A percentile compares a stretch with the other conserved stretches of the same genome.
phyloP scores from a whole-genome alignment of 2,329 filamentous ascomycete genomes.

The Fonsecaea nubica region DNA sequence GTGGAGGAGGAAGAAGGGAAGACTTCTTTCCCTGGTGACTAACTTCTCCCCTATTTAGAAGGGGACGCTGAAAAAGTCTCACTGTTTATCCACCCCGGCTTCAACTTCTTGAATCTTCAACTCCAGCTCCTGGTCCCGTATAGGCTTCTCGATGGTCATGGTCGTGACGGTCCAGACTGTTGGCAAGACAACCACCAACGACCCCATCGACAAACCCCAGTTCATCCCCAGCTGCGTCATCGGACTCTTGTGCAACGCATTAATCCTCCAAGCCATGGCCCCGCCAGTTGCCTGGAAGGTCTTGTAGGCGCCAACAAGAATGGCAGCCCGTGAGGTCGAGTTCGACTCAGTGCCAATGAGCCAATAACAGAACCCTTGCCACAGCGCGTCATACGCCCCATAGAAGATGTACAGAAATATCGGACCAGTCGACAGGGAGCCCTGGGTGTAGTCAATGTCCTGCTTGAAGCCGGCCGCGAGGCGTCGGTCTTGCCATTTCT shows the following conservation, averaged over 20 bases:
- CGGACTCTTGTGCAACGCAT: constrained; percentile 56
- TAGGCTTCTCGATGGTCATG: constrained; percentile 23
- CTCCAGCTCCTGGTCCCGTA: constrained; percentile 21
- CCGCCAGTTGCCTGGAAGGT: constrained; percentile 83
- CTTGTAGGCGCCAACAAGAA: constrained; percentile 58
- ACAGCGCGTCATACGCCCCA: constrained; percentile 70
- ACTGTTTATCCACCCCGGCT: constrained; percentile 81
- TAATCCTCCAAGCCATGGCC: constrained; percentile 58
- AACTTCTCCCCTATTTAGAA: constrained; percentile 41
- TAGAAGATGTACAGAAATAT: constrained; percentile 76
- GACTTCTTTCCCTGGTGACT: neutral
- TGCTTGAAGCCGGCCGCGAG: constrained; percentile 51
- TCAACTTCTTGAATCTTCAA: constrained; percentile 25
- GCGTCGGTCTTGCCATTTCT: constrained; percentile 60
- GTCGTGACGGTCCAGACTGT: constrained; percentile 50
- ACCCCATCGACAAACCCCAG: constrained; percentile 78
- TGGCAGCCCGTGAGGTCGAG: constrained; percentile 50
- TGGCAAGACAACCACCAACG: constrained; percentile 69
- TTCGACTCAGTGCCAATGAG: constrained; percentile 57
- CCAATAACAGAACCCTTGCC: constrained; percentile 72
- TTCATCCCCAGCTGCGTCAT: constrained; percentile 74
- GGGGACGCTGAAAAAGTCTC: constrained; percentile 68
- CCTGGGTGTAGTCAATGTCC: constrained; percentile 57
- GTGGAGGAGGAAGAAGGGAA: no score
- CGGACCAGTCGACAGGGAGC: constrained; percentile 62